Percentiles rank a stretch among this genome's conserved stretches.
These are phyloP conservation scores for Pyrenophora teres DNA, from an alignment of 2,329 filamentous ascomycete species.

Conservation along the genomic window DNA sequence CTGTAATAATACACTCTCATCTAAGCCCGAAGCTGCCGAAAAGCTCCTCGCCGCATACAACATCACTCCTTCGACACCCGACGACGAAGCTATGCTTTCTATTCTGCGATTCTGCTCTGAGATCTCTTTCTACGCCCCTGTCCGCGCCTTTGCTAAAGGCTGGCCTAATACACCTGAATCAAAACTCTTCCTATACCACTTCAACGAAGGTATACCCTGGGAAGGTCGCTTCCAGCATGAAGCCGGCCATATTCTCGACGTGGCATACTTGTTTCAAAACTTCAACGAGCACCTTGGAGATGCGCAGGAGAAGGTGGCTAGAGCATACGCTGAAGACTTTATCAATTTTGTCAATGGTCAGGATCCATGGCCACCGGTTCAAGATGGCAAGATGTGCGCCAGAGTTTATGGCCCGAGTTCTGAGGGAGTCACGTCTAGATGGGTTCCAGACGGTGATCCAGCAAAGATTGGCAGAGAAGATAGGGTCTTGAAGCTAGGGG, in stretches of 20 bases:
- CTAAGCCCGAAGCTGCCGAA: slow-evolving; percentile 24
- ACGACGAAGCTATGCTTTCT: slow-evolving; percentile 50
- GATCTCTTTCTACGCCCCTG: slow-evolving; percentile 53
- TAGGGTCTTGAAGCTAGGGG: slow-evolving; percentile 33
- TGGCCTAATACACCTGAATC: slow-evolving; percentile 35
- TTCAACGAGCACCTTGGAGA: slow-evolving; percentile 36
- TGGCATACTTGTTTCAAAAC: slow-evolving; percentile 42
- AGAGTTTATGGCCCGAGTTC: slow-evolving; percentile 40
- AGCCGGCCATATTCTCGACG: slow-evolving; percentile 43
- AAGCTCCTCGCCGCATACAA: slow-evolving; percentile 48
- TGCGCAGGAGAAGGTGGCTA: slow-evolving; percentile 30
- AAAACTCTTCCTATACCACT: slow-evolving; percentile 42
- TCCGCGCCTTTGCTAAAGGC: slow-evolving; percentile 48
- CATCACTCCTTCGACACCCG: slow-evolving; percentile 42
- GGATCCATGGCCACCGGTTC: slow-evolving; percentile 40
- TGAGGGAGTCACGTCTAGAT: slow-evolving; percentile 32
- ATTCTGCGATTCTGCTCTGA: slow-evolving; percentile 54
- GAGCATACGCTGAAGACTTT: slow-evolving; percentile 36
- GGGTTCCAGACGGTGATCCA: slow-evolving; percentile 31
- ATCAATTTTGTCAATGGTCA: slow-evolving; percentile 41
- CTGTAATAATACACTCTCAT: slow-evolving; percentile 36
- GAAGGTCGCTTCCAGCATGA: slow-evolving; percentile 41
- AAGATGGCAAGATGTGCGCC: slow-evolving; percentile 26
- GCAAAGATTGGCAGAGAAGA: slow-evolving; percentile 34
- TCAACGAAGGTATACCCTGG: slow-evolving; percentile 45